Percentiles rank a stretch among this genome's conserved stretches.
Evolutionary conservation across 345 rosid genomes (phyloP).

Genomic region (Nephelium lappaceum): DNA sequence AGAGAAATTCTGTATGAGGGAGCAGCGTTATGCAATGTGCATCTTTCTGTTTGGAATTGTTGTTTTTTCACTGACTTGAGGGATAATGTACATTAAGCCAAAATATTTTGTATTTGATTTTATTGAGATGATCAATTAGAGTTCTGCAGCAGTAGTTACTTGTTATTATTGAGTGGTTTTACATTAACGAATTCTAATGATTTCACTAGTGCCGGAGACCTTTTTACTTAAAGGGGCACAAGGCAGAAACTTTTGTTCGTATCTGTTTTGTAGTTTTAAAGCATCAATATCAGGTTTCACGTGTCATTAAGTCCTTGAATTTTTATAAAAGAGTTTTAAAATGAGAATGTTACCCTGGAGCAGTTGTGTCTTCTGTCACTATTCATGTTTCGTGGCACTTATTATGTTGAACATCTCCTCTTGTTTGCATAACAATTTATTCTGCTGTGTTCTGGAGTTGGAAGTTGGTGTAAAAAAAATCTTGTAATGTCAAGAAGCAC

Average conservation of each 20-base stretch:
- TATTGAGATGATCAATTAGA: neutral
- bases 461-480: neutral
- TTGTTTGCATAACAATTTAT: neutral
- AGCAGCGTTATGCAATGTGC: neutral
- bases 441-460: neutral
- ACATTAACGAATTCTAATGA: neutral
- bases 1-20: neutral
- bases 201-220: neutral
- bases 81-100: neutral
- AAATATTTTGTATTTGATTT: neutral
- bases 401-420: neutral
- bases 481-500: neutral
- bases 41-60: neutral
- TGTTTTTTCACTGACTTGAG: neutral
- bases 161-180: conserved; percentile 7
- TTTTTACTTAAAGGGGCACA: neutral
- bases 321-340: neutral
- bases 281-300: neutral
- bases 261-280: neutral
- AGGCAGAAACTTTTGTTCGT: neutral
- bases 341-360: neutral
- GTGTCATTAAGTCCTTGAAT: neutral
- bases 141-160: neutral
- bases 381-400: neutral
- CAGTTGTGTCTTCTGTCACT: neutral